phyloP scores from a whole-genome alignment of 169 alveolate genomes.

The Cryptosporidium felis region DNA sequence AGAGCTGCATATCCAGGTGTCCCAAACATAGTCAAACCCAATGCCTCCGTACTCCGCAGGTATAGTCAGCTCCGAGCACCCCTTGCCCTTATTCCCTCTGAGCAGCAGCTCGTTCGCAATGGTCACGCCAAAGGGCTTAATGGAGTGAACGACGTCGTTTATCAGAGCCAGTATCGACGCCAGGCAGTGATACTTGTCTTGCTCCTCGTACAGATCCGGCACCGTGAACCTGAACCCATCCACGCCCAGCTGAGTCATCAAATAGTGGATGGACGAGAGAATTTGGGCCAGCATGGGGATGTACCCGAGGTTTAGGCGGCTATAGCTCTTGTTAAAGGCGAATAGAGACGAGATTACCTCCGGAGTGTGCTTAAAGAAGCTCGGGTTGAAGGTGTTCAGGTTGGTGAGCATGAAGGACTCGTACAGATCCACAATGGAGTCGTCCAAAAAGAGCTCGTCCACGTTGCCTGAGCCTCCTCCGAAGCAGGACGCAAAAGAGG shows the following conservation, averaged over 20 bases:
- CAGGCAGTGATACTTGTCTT: constrained; percentile 7
- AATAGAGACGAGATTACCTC: constrained; percentile 32
- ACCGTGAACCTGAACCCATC: constrained; percentile 62
- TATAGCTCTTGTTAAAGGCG: constrained; percentile 13
- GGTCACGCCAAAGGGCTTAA: constrained; percentile 55
- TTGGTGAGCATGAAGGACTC: constrained; percentile 60
- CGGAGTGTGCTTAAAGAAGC: constrained; percentile 54
- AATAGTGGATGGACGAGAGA: constrained; percentile 24
- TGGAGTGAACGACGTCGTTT: constrained; percentile 37
- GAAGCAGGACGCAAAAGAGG: no score
- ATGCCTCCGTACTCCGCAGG: constrained; percentile 60
- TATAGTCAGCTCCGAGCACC: constrained; percentile 50
- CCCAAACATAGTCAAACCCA: constrained; percentile 65
- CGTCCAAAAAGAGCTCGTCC: constrained; percentile 36
- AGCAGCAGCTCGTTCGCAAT: constrained; percentile 44
- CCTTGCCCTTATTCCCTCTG: constrained; percentile 11
- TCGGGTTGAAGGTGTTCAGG: constrained; percentile 35
- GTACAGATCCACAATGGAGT: constrained; percentile 19
- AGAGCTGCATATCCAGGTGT: constrained; percentile 13
- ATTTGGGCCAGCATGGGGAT: constrained; percentile 53
- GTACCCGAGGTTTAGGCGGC: constrained; percentile 31
- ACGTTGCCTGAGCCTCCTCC: not conserved
- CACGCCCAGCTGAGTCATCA: constrained; percentile 38
- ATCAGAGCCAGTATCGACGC: constrained; percentile 25
- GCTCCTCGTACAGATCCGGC: constrained; percentile 39